These are phyloP conservation scores for Vicia villosa DNA, from an alignment of 306 rosid species.

Conservation along the genomic window DNA sequence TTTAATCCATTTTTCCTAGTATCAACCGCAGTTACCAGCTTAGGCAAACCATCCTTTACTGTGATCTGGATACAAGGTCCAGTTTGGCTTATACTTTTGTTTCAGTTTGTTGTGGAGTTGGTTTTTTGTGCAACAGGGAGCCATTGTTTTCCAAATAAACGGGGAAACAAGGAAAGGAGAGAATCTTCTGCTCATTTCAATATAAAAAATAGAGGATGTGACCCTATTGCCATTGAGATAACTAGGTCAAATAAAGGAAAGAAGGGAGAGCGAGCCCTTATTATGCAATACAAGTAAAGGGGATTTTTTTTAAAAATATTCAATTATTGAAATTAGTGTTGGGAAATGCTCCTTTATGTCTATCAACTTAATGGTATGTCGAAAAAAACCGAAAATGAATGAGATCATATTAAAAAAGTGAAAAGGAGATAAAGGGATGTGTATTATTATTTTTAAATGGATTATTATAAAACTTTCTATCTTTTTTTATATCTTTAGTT, in stretches of 20 bases:
- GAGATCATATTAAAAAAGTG: slow-evolving; percentile 1
- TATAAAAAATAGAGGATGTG: neutral
- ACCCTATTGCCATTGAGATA: neutral
- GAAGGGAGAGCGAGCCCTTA: neutral
- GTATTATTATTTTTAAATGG: neutral
- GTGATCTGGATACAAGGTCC: neutral
- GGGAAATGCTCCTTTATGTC: neutral
- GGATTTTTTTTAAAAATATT: neutral
- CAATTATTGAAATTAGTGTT: neutral
- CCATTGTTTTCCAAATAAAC: slow-evolving; percentile 4
- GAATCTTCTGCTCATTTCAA: neutral
- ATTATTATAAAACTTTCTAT: neutral
- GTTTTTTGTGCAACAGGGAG: neutral
- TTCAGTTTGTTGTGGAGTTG: neutral
- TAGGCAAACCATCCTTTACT: neutral
- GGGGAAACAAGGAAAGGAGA: no score
- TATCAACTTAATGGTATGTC: neutral
- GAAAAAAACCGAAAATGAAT: neutral
- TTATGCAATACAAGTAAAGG: neutral
- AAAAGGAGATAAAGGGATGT: neutral
- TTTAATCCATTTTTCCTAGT: neutral
- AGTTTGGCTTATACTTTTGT: neutral
- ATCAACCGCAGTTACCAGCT: neutral
- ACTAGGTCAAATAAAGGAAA: neutral
- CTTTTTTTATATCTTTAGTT: slow-evolving; percentile 18